Percentiles rank a stretch among this genome's conserved stretches.
phyloP scores from a whole-genome alignment of 1,284 basidiomycete genomes.

The Coniophora puteana region DNA sequence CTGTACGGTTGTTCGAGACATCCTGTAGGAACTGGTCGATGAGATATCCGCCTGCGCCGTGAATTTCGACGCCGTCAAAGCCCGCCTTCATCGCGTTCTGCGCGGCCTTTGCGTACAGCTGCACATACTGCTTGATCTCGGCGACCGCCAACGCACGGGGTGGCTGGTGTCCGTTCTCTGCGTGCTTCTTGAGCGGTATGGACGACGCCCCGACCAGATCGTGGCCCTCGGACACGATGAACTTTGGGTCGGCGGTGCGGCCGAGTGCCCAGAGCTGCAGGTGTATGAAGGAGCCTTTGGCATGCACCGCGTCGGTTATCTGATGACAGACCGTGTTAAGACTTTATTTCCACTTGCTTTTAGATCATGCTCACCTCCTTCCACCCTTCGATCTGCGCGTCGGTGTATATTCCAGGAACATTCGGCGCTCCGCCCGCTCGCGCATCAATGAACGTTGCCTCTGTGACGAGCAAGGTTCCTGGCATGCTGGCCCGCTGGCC shows the following conservation, averaged over 20 bases:
- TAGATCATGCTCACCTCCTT: background rate
- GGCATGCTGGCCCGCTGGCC: constrained; percentile 23
- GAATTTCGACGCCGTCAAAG: constrained; percentile 61
- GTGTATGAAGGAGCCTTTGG: constrained; percentile 32
- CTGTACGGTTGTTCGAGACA: constrained; percentile 42
- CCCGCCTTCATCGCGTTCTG: constrained; percentile 55
- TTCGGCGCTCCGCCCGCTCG: constrained; percentile 17
- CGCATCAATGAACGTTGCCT: constrained; percentile 27
- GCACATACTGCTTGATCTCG: constrained; percentile 24
- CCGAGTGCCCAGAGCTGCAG: constrained; percentile 39
- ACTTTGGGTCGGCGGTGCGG: constrained; percentile 22
- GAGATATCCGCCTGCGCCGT: constrained; percentile 35
- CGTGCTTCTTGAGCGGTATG: constrained; percentile 29
- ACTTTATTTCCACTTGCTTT: too few species aligned
- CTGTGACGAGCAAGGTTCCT: constrained; percentile 30
- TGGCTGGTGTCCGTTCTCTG: too few species aligned
- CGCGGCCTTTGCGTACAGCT: constrained; percentile 46
- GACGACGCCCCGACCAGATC: constrained; percentile 35
- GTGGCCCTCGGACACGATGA: constrained; percentile 17
- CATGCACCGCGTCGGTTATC: constrained; percentile 34
- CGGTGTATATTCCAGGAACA: constrained; percentile 3
- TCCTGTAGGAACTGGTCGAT: constrained; percentile 47
- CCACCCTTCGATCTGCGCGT: constrained; percentile 6
- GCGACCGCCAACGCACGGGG: too few species aligned
- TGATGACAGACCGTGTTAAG: too few species aligned